Percentiles rank a stretch among this genome's conserved stretches.
Conservation (phyloP, 2,329 filamentous ascomycete genomes). For the Apiospora pterosperma region DNA sequence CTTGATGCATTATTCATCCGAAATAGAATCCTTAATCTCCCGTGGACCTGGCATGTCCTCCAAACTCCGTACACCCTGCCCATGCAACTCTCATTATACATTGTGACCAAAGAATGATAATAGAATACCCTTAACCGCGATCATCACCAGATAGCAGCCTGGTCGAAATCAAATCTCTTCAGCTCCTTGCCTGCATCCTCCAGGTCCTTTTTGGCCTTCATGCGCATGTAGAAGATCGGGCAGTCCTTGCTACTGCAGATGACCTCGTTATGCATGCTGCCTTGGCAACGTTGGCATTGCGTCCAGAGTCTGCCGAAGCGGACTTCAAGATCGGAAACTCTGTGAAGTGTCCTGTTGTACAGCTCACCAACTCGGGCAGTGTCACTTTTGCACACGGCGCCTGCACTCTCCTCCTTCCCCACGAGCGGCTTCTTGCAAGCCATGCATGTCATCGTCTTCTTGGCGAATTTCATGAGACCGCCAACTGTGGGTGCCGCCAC, state of each 20-base stretch:
- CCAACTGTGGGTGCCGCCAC: constrained; percentile 89
- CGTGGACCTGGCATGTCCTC: neutral
- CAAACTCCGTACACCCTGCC: constrained; percentile 1
- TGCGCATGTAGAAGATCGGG: constrained; percentile 99
- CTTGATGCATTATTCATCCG: neutral
- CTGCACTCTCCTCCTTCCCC: constrained; percentile 72
- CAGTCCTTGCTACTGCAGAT: constrained; percentile 96
- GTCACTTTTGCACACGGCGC: constrained; percentile 87
- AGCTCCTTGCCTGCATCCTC: constrained; percentile 93
- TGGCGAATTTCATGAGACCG: constrained; percentile 96
- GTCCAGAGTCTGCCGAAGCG: constrained; percentile 93
- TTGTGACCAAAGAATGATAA: neutral
- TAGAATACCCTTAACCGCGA: neutral
- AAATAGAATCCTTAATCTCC: neutral
- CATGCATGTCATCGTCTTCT: constrained; percentile 98
- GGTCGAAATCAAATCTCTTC: constrained; percentile 82
- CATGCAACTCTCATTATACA: neutral
- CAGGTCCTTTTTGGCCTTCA: constrained; percentile 99
- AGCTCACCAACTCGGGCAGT: constrained; percentile 82
- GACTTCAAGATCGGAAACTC: constrained; percentile 88
- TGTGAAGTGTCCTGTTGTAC: constrained; percentile 86
- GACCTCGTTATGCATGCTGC: constrained; percentile 96
- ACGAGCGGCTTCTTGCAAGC: constrained; percentile 96
- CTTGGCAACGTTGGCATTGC: constrained; percentile 96
- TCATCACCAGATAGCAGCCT: constrained; percentile 58